Percentiles rank a stretch among this genome's conserved stretches.
Conservation (phyloP, 768 basidiomycete species). For the Mycena filopes region DNA sequence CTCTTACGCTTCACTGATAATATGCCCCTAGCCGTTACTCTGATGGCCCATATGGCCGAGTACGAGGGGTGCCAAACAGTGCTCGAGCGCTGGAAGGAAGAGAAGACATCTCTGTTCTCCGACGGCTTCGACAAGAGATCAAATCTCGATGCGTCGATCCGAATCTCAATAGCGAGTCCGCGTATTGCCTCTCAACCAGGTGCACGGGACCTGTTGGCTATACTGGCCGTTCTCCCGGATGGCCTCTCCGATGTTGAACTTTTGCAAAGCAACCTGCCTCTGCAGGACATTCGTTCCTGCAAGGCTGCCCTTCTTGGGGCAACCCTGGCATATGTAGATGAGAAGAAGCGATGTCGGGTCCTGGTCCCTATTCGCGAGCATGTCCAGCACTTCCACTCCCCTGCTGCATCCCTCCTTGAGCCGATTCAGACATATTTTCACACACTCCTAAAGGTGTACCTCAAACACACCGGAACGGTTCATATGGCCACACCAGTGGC, state of each 20-base stretch:
- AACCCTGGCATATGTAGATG: conserved; percentile 7
- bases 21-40: conserved; percentile 17
- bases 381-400: neutral
- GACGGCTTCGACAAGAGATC: conserved; percentile 10
- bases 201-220: neutral
- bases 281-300: neutral
- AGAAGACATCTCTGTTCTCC: conserved; percentile 10
- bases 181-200: conserved; percentile 1
- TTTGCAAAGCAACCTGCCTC: conserved; percentile 1
- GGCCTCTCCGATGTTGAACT: conserved; percentile 18
- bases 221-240: conserved; percentile 17
- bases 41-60: conserved; percentile 8
- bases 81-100: conserved; percentile 2
- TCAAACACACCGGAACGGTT: neutral
- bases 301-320: neutral
- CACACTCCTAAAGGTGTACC: neutral
- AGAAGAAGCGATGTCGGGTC: neutral
- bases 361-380: conserved; percentile 2
- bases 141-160: conserved; percentile 15
- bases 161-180: conserved; percentile 12
- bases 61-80: conserved; percentile 3
- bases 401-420: neutral
- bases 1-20: conserved; percentile 9
- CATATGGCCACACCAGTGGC: too few species aligned
- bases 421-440: neutral